phyloP scores from a whole-genome alignment of 208 protist genomes.

The Herpetomonas samuelpessoai region DNA sequence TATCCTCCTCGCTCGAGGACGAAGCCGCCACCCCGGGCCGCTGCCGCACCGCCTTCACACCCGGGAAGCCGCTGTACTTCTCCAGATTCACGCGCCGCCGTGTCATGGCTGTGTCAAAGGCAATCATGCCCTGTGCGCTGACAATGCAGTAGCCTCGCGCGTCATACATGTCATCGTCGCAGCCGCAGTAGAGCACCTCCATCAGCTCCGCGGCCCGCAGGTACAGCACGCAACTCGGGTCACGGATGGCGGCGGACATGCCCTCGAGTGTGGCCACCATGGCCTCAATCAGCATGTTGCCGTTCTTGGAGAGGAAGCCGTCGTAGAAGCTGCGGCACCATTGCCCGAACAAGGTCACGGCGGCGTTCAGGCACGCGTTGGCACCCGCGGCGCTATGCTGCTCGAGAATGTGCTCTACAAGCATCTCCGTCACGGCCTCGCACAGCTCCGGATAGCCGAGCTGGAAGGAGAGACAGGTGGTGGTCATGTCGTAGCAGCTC shows the following conservation, averaged over 20 bases:
- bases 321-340: conserved; percentile 76
- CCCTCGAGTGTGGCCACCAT: conserved; percentile 76
- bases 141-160: conserved; percentile 83
- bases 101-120: conserved; percentile 50
- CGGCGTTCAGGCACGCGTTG: conserved; percentile 15
- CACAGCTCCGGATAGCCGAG: conserved; percentile 61
- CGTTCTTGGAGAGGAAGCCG: conserved; percentile 38
- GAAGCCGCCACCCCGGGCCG: neutral
- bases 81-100: conserved; percentile 23
- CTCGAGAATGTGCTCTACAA: conserved; percentile 54
- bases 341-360: conserved; percentile 43
- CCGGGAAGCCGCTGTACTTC: conserved; percentile 29
- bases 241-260: conserved; percentile 48
- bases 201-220: conserved; percentile 43
- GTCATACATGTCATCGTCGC: conserved; percentile 63
- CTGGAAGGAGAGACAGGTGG: conserved; percentile 36
- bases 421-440: conserved; percentile 67
- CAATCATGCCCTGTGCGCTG: conserved; percentile 57
- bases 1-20: conserved; percentile 10
- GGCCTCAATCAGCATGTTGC: conserved; percentile 42
- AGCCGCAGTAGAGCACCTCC: conserved; percentile 71
- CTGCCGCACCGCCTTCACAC: neutral
- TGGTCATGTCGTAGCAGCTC: conserved; percentile 62
- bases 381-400: conserved; percentile 4
- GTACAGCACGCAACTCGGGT: conserved; percentile 43